Percentiles rank a stretch among this genome's conserved stretches.
phyloP scores from a whole-genome alignment of 768 basidiomycete genomes.

The Zangia roseola region DNA sequence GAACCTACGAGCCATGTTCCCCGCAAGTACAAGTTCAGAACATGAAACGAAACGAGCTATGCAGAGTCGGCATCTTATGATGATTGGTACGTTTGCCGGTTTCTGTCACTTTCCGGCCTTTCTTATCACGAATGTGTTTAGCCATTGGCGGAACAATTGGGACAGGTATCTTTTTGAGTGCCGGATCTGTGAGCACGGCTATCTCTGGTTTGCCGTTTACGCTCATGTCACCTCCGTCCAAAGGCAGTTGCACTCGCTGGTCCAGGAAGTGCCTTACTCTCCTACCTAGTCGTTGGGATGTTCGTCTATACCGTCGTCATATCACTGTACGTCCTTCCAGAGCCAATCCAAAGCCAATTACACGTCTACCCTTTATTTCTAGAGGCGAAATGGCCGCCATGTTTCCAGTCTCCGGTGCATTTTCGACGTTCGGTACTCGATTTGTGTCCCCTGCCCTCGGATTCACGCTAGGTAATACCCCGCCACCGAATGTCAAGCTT shows the following conservation, averaged over 20 bases:
- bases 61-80: conserved; percentile 41
- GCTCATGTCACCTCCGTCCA: neutral
- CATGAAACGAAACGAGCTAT: conserved; percentile 39
- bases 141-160: conserved; percentile 59
- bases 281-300: conserved; percentile 56
- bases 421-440: conserved; percentile 54
- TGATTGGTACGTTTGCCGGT: conserved; percentile 34
- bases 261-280: conserved; percentile 59
- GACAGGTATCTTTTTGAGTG: conserved; percentile 62
- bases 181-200: conserved; percentile 43
- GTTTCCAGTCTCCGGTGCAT: conserved; percentile 61
- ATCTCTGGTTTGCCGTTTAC: neutral
- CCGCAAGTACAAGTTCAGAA: conserved; percentile 6
- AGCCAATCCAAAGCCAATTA: neutral
- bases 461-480: conserved; percentile 47
- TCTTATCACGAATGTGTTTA: conserved; percentile 13
- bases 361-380: neutral
- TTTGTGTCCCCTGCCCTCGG: conserved; percentile 62
- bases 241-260: conserved; percentile 57
- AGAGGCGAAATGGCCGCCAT: conserved; percentile 68
- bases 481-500: neutral
- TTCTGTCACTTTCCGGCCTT: neutral
- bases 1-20: conserved; percentile 3
- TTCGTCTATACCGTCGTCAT: conserved; percentile 64
- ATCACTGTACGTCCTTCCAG: conserved; percentile 40